These are phyloP conservation scores for Pisolithus sp. DNA, from an alignment of 768 basidiomycete genomes.

Conservation along the genomic window DNA sequence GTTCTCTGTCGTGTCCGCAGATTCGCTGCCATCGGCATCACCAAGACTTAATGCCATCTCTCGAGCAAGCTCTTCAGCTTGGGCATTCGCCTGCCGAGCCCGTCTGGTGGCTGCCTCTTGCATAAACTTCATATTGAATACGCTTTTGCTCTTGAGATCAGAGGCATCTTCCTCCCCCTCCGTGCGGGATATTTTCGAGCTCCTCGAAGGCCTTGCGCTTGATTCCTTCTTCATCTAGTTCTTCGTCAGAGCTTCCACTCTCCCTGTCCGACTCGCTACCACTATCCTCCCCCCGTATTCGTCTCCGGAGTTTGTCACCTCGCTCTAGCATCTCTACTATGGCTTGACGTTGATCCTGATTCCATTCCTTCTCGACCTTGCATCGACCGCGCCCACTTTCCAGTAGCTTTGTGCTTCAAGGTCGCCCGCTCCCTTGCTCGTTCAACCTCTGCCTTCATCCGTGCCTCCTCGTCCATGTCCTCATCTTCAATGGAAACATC, in stretches of 20 bases:
- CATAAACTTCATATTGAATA: constrained; percentile 99
- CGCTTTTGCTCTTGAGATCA: constrained; percentile 48
- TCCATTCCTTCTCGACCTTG: constrained; percentile 61
- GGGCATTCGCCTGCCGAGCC: constrained; percentile 46
- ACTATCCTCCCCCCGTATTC: constrained; percentile 65
- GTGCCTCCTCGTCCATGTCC: constrained; percentile 39
- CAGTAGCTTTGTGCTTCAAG: constrained; percentile 78
- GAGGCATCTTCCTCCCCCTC: constrained; percentile 26
- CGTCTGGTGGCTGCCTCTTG: constrained; percentile 78
- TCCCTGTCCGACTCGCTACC: constrained; percentile 48
- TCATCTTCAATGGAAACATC: constrained; percentile 41
- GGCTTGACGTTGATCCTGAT: constrained; percentile 53
- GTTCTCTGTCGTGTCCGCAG: constrained; percentile 21
- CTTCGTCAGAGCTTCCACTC: constrained; percentile 32
- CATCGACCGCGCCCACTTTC: constrained; percentile 83
- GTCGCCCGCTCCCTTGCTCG: constrained; percentile 88
- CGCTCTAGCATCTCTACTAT: constrained; percentile 82
- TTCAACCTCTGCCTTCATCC: constrained; percentile 66
- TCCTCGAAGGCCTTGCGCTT: constrained; percentile 74
- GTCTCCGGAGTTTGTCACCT: constrained; percentile 70
- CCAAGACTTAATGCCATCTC: constrained; percentile 51
- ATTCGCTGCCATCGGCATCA: constrained; percentile 26
- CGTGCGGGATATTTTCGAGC: constrained; percentile 45
- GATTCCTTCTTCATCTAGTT: constrained; percentile 41
- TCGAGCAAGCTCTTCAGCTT: constrained; percentile 65